Evolutionary conservation across 164 flowering plant genomes (phyloP), one percentile per base, ranked within the genome.

Genomic region (Vitis labrusca): DNA sequence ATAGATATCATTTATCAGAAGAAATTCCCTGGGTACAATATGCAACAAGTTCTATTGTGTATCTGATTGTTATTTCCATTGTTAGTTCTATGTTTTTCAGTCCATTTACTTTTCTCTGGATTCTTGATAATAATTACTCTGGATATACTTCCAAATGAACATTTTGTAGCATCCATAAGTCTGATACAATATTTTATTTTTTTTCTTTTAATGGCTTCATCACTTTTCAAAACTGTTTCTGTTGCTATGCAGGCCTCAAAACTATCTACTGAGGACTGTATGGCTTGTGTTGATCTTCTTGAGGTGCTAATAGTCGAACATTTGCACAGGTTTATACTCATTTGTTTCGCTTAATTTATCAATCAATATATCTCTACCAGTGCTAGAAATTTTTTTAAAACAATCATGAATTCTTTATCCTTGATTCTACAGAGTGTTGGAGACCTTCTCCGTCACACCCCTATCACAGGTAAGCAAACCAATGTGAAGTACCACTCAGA

Each of bases 251-350:
- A 96, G 99, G 88, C 79, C 67, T 82, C 88, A 70, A 96, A 93
- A 77, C 71, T 93, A 37, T 81, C 90, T 16, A 61, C 30, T 70
- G 97, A 96, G 65, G 99, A 96, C 81, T 89, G 90, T 68, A 62
- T 87, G 69, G 84, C 85, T 61, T 91, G 97, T 69, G 68, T 88
- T 65, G 97, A 91, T 71, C 93, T 93, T 76, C 85, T 96, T 68
- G 96, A 91, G 81, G 89, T 83, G 77, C 80, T 96, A 51, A 75
- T 96, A 61, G 87, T 86, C 69, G 97, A 88, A 68, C 91, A 91
- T 83, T 73, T 82, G n/a, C 79, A 71, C 70, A 86, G 97, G 99
- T 96, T 61, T 30, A 52, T 27, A 53, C 68, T 65, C 63, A 15
- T 66, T 71, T 58, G 8, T 23, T 9, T 63, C 57, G 61, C 61